Evolutionary conservation across 805 yeast genomes (phyloP).

Genomic region (Priceomyces haplophilus): DNA sequence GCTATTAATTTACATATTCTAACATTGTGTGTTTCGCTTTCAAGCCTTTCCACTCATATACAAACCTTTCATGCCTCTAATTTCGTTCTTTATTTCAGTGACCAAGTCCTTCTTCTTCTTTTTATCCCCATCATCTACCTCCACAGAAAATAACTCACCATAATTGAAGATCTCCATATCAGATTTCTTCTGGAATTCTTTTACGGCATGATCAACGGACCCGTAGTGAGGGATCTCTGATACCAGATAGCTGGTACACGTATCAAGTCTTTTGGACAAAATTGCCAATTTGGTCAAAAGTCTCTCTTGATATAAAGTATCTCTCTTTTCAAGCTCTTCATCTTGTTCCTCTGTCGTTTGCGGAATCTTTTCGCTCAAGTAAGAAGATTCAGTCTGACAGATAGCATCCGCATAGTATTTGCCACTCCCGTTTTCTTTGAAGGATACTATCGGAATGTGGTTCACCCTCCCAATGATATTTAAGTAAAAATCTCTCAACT

Average conservation of each 20-base stretch:
- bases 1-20: too few relatives aligned
- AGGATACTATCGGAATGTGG: constrained; percentile 39
- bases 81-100: constrained; percentile 33
- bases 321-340: constrained; percentile 17
- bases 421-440: constrained; percentile 24
- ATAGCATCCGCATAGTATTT: constrained; percentile 37
- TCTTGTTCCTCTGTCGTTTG: constrained; percentile 13
- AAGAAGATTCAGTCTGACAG: constrained; percentile 33
- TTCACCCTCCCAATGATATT: constrained; percentile 31
- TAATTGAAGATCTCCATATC: constrained; percentile 35
- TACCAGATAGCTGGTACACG: constrained; percentile 26
- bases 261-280: constrained; percentile 19
- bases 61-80: constrained; percentile 42
- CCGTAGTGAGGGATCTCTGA: constrained; percentile 33
- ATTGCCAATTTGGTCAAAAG: constrained; percentile 22
- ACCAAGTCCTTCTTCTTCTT: constrained; percentile 23
- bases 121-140: constrained; percentile 8
- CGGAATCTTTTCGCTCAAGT: constrained; percentile 9
- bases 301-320: constrained; percentile 24
- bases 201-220: constrained; percentile 24
- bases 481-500: constrained; percentile 35
- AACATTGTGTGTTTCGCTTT: too few relatives aligned
- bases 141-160: constrained; percentile 25
- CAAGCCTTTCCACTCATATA: constrained; percentile 39
- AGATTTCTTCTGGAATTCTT: constrained; percentile 34